phyloP scores from a whole-genome alignment of 768 basidiomycete species.

The Paxillus rubicundulus region DNA sequence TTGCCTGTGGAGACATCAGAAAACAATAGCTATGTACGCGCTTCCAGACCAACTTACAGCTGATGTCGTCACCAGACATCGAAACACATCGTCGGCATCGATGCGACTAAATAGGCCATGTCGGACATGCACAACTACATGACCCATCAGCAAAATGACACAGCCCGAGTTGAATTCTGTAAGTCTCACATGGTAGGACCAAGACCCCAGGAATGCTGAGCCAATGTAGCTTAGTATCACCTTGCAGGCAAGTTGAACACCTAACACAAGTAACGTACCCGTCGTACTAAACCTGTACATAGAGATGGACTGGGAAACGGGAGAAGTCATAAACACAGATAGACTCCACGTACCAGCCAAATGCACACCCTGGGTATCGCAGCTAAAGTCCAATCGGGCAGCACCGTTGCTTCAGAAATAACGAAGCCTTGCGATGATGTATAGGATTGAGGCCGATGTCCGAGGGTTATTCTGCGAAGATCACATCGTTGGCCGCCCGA shows the following conservation, averaged over 20 bases:
- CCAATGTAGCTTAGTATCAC: background rate
- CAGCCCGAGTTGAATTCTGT: background rate
- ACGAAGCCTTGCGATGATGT: background rate
- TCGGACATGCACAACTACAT: background rate
- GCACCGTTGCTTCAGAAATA: background rate
- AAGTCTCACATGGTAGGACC: background rate
- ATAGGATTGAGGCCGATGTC: background rate
- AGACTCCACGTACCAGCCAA: background rate
- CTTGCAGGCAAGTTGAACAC: background rate
- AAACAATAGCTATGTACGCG: background rate
- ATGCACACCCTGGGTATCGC: slow-evolving; percentile 1
- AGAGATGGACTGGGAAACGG: background rate
- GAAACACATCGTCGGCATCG: background rate
- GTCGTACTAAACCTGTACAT: background rate
- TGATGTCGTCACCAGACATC: background rate
- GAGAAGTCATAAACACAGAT: background rate
- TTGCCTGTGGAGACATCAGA: background rate
- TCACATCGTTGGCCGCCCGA: background rate
- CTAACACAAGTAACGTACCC: background rate
- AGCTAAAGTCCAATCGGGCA: background rate
- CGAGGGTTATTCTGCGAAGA: background rate
- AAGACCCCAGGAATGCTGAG: background rate
- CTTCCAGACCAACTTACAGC: background rate
- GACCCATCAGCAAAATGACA: background rate
- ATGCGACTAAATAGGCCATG: background rate